A percentile compares a stretch with the other conserved stretches of the same genome.
Evolutionary conservation across 108 stramenopile genomes (phyloP).

Genomic region (Stephanodiscus triporus): DNA sequence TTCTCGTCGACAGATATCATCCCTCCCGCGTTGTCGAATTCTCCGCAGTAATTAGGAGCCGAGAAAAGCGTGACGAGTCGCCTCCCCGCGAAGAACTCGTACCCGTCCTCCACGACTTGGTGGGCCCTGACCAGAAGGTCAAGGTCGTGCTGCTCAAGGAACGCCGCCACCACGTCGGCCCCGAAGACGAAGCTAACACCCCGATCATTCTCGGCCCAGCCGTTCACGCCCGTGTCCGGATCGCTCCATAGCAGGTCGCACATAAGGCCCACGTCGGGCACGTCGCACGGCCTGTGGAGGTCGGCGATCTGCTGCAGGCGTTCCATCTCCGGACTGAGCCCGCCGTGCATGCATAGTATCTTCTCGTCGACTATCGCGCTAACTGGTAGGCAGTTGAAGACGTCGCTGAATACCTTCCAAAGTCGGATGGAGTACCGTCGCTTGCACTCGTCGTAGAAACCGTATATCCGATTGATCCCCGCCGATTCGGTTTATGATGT

Average conservation of each 20-base stretch:
- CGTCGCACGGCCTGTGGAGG: constrained; percentile 96
- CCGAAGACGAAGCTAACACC: constrained; percentile 99
- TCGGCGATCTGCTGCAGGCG: constrained; percentile 97
- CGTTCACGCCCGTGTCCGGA: constrained; percentile 81
- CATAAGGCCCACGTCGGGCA: constrained; percentile 97
- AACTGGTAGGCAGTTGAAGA: constrained; percentile 99
- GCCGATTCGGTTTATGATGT: too few species aligned
- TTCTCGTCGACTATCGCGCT: constrained; percentile 99
- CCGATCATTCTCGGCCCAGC: constrained; percentile 99
- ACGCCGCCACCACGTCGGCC: constrained; percentile 98
- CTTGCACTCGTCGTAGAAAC: constrained; percentile 99
- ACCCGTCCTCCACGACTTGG: constrained; percentile 99
- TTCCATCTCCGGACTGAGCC: constrained; percentile 93
- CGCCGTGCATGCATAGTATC: constrained; percentile 99
- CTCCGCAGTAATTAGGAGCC: constrained; percentile 19
- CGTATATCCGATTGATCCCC: constrained; percentile 99
- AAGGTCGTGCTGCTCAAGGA: constrained; percentile 96
- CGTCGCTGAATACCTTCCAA: constrained; percentile 99
- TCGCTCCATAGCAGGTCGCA: constrained; percentile 99
- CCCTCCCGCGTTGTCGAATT: constrained; percentile 98
- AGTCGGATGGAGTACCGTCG: constrained; percentile 98
- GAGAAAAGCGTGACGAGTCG: constrained; percentile 61
- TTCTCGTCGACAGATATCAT: constrained; percentile 98
- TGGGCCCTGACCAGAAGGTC: constrained; percentile 98
- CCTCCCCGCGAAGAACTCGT: constrained; percentile 97